A percentile compares a stretch with the other conserved stretches of the same genome.
Evolutionary conservation across 345 rosid species (phyloP).

Genomic region (Mallotus nudiflorus): DNA sequence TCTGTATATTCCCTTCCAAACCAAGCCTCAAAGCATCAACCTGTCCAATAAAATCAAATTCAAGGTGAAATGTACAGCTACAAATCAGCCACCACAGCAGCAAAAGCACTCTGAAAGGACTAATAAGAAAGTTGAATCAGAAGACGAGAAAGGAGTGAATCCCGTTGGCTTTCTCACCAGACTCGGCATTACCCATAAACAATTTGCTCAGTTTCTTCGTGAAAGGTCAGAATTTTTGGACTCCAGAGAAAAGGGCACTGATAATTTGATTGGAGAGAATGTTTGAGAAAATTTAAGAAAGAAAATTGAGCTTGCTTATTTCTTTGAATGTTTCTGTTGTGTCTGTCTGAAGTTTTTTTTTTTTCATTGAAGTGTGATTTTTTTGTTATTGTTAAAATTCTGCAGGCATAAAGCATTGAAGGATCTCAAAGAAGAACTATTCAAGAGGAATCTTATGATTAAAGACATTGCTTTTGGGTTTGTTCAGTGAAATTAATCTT

Average conservation of each 20-base stretch:
- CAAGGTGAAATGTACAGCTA: constrained; percentile 39
- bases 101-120: constrained; percentile 33
- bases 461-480: constrained; percentile 88
- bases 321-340: background rate
- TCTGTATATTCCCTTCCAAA: constrained; percentile 20
- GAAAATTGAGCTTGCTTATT: background rate
- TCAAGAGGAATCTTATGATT: constrained; percentile 61
- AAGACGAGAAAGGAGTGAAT: constrained; percentile 49
- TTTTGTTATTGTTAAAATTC: constrained; percentile 14
- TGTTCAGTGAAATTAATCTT: constrained; percentile 14
- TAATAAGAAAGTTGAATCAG: constrained; percentile 30
- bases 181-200: constrained; percentile 72
- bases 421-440: constrained; percentile 81
- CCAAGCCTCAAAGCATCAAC: constrained; percentile 18
- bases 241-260: background rate
- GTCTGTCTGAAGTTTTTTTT: background rate
- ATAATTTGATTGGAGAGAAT: background rate
- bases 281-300: background rate
- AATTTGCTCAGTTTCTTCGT: constrained; percentile 82
- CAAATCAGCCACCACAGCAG: constrained; percentile 33
- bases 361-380: background rate
- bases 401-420: constrained; percentile 81
- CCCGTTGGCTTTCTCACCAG: constrained; percentile 71
- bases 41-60: constrained; percentile 19
- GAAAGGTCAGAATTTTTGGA: constrained; percentile 56